Evolutionary conservation across 129 eudicot species (phyloP).

Genomic region (Cynara cardunculus): DNA sequence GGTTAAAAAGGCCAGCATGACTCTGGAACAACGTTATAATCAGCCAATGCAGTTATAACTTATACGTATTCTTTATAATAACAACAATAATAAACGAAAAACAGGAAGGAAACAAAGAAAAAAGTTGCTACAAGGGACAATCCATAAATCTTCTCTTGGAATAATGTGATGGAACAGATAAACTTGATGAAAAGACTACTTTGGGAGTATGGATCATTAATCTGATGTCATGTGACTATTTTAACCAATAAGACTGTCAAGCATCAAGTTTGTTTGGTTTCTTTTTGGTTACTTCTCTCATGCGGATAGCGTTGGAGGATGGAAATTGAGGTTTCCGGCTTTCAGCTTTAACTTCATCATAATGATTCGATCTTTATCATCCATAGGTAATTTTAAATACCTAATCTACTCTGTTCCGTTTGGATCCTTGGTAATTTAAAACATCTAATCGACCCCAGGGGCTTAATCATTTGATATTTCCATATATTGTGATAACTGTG

Average conservation of each 20-base stretch:
- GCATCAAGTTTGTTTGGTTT: background rate
- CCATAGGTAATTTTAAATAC: background rate
- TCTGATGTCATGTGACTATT: background rate
- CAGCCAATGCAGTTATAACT: background rate
- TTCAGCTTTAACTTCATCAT: no score
- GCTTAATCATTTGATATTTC: no score
- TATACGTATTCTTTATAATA: background rate
- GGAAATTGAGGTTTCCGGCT: background rate
- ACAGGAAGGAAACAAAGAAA: background rate
- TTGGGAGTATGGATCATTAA: background rate
- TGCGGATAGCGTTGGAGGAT: background rate
- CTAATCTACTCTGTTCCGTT: no score
- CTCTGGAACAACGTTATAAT: constrained; percentile 43
- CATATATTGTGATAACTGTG: no score
- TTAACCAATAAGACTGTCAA: background rate
- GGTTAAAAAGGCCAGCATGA: constrained; percentile 83
- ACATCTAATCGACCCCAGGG: no score
- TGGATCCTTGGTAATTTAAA: no score
- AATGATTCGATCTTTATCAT: no score
- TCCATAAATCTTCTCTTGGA: background rate
- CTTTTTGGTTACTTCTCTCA: background rate
- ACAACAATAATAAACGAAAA: background rate
- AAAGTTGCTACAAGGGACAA: background rate
- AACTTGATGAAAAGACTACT: background rate
- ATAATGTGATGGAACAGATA: background rate